These are phyloP conservation scores for Elsinoe necatrix DNA, from an alignment of 2,329 filamentous ascomycete species.

Conservation along the genomic window DNA sequence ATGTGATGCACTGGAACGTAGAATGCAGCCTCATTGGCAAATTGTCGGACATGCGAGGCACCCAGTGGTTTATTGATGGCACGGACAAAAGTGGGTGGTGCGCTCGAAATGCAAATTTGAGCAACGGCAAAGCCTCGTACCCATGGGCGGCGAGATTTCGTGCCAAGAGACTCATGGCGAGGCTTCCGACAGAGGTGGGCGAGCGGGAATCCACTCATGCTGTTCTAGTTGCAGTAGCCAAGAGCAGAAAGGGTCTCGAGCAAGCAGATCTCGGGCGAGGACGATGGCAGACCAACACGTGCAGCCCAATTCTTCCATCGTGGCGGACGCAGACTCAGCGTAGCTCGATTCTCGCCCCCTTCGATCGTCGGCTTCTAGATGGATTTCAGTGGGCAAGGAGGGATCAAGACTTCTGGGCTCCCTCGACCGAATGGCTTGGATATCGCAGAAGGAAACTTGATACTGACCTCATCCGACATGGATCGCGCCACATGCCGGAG, in stretches of 20 bases:
- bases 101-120: too few species aligned
- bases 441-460: not conserved
- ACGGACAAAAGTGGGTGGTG: too few species aligned
- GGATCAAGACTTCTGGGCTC: slow-evolving; percentile 1
- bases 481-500: not conserved
- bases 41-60: not conserved
- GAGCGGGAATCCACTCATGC: not conserved
- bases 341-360: not conserved
- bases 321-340: not conserved
- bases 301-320: not conserved
- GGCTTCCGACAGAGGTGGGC: not conserved
- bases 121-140: too few species aligned
- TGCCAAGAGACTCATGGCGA: not conserved
- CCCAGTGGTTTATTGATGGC: too few species aligned
- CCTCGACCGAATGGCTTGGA: not conserved
- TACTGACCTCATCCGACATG: not conserved
- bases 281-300: not conserved
- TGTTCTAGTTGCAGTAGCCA: not conserved
- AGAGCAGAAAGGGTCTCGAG: not conserved
- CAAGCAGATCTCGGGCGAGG: not conserved
- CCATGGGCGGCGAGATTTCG: not conserved
- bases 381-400: not conserved
- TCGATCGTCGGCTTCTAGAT: not conserved
- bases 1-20: not conserved
- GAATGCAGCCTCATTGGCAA: not conserved